phyloP scores from a whole-genome alignment of 225 moss, liverwort and hornwort genomes.

The Anthoceros angustus region DNA sequence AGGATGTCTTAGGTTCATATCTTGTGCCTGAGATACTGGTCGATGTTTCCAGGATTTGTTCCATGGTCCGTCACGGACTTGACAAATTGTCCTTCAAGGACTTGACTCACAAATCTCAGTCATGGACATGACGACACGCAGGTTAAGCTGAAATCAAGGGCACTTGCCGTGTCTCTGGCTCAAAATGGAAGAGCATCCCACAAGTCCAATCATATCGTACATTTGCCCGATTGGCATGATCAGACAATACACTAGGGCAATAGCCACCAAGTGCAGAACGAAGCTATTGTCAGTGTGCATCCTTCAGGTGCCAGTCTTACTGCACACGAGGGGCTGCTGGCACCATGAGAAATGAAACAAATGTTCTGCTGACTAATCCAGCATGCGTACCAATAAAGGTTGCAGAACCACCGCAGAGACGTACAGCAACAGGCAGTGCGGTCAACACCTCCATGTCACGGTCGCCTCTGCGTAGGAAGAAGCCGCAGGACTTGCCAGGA shows the following conservation, averaged over 20 bases:
- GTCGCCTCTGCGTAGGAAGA: too few species aligned
- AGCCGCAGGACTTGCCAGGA: too few species aligned
- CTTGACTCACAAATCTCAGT: too few species aligned
- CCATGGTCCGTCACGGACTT: too few species aligned
- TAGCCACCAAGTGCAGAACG: conserved; percentile 4
- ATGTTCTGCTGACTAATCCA: conserved; percentile 5
- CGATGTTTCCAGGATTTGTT: too few species aligned
- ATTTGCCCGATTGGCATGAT: neutral
- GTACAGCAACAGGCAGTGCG: too few species aligned
- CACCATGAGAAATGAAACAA: neutral
- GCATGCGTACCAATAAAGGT: neutral
- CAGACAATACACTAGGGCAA: neutral
- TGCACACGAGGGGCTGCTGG: neutral
- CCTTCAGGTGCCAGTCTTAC: neutral
- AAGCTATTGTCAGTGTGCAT: neutral
- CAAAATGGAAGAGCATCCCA: neutral
- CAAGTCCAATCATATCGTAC: conserved; percentile 4
- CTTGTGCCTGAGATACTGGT: too few species aligned
- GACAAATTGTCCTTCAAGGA: too few species aligned
- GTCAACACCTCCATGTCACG: too few species aligned
- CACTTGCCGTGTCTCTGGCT: neutral
- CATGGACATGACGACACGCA: neutral
- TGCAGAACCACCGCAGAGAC: too few species aligned
- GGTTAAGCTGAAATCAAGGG: neutral
- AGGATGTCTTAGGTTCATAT: too few species aligned